Base-by-base conservation (phyloP, 768 basidiomycete genomes). In the Psilocybe sp. region DNA sequence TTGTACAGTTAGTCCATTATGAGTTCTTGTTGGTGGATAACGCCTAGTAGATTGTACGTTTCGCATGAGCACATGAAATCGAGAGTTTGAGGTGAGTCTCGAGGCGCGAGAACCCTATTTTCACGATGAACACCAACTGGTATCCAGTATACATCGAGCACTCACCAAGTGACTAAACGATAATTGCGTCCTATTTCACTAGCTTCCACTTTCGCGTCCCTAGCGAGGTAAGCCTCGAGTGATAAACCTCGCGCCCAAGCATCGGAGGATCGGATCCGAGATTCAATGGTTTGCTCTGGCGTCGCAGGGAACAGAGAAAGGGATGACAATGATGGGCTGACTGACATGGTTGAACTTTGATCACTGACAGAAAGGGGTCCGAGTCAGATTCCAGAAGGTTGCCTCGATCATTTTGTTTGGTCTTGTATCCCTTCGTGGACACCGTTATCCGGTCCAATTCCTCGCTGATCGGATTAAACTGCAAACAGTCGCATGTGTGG, bases 11-110 rank as follows among this genome's bases (percentile, higher is more conserved):
- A 28, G 32, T 42, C 13, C 41, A 16, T 8, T 20, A 9, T 15
- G 14, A 1, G 13, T 9, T 11, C n/a, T 38, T 16, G 3, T 45
- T 31, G n/a, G 3, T 38, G 10, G 8, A 28, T 11, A 31, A 46
- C 16, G 37, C 4, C 10, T 4, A 0, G 23, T 51, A 39, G 40
- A 36, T n/a, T 28, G 19, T 48, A 85, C 85, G 80, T 84, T 68
- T 82, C 78, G 57, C 82, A 84, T 15, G 82, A 74, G 57, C 76
- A 83, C 58, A 78, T 61, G 58, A 84, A 85, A 44, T 81, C 72
- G 4, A 83, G 53, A 2, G 79, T 75, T 4, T 65, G 62, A 0
- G 81, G 77, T 47, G 80, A 62, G 42, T 70, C 67, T 41, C 81
- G 69, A 1, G 77, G 78, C 31, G 77, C 80, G 12, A 87, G 66